phyloP scores from a whole-genome alignment of 108 stramenopile species.

The Epipyxis sp. region DNA sequence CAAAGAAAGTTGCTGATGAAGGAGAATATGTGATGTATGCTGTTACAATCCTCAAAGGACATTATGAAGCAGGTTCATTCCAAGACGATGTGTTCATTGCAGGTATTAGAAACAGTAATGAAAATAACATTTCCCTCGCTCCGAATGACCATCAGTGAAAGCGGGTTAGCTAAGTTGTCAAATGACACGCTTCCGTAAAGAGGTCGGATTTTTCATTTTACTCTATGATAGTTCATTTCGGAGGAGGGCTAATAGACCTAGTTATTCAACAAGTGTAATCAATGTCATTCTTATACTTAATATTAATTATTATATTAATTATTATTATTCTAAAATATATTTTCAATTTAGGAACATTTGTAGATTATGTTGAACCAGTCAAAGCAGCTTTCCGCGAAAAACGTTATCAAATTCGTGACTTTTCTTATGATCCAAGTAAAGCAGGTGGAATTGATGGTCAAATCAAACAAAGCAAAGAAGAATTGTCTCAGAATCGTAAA shows the following conservation, averaged over 20 bases:
- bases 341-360: slow-evolving; percentile 65
- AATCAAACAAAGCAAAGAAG: slow-evolving; percentile 44
- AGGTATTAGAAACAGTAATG: slow-evolving; percentile 20
- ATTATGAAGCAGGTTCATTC: slow-evolving; percentile 80
- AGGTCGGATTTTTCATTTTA: no score
- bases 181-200: no score
- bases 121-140: no score
- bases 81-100: slow-evolving; percentile 71
- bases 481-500: slow-evolving; percentile 39
- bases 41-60: slow-evolving; percentile 80
- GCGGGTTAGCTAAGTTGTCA: no score
- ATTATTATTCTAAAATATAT: background rate
- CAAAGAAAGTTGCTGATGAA: slow-evolving; percentile 68
- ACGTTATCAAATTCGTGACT: slow-evolving; percentile 81
- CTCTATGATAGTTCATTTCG: no score
- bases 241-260: no score
- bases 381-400: slow-evolving; percentile 75
- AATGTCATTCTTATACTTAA: no score
- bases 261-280: no score
- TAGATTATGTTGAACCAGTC: slow-evolving; percentile 79
- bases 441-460: slow-evolving; percentile 72
- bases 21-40: slow-evolving; percentile 75
- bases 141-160: no score
- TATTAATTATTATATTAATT: no score
- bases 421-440: slow-evolving; percentile 72